Evolutionary conservation across 1,284 basidiomycete genomes (phyloP).

Genomic region (Moesziomyces parantarcticus): DNA sequence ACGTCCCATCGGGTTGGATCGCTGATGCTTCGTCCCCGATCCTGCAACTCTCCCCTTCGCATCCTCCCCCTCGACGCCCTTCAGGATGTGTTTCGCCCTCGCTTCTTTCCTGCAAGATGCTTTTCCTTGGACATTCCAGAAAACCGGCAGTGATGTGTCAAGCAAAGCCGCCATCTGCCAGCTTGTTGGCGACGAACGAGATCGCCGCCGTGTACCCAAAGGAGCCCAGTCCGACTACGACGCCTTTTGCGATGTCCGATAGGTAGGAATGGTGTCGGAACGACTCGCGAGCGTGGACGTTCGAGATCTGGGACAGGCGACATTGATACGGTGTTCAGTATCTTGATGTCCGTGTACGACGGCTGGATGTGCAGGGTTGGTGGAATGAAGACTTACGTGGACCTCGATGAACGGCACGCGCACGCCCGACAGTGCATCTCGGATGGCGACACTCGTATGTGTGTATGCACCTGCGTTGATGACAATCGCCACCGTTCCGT

Average conservation of each 20-base stretch:
- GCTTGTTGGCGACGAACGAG: constrained; percentile 13
- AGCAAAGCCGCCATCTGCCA: constrained; percentile 4
- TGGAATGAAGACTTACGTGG: constrained; percentile 49
- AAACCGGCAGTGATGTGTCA: not conserved
- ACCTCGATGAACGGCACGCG: constrained; percentile 68
- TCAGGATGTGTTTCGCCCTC: too few species aligned
- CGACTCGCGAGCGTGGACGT: constrained; percentile 66
- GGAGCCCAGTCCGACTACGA: constrained; percentile 61
- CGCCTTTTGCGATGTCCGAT: constrained; percentile 64
- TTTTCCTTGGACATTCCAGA: too few species aligned
- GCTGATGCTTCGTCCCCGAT: too few species aligned
- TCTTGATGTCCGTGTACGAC: not conserved
- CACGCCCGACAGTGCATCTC: constrained; percentile 65
- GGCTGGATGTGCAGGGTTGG: not conserved
- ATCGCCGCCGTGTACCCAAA: constrained; percentile 44
- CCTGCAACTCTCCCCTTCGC: too few species aligned
- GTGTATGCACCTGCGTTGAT: constrained; percentile 68
- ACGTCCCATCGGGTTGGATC: too few species aligned
- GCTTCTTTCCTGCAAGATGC: too few species aligned
- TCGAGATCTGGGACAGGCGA: constrained; percentile 52
- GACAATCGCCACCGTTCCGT: constrained; percentile 50
- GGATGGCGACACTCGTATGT: constrained; percentile 66
- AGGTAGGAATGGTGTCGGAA: constrained; percentile 68
- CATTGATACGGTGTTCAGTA: not conserved
- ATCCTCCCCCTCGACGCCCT: too few species aligned